These are phyloP conservation scores for Aspergillus cavernicola DNA, from an alignment of 495 filamentous ascomycete genomes.

Conservation along the genomic window DNA sequence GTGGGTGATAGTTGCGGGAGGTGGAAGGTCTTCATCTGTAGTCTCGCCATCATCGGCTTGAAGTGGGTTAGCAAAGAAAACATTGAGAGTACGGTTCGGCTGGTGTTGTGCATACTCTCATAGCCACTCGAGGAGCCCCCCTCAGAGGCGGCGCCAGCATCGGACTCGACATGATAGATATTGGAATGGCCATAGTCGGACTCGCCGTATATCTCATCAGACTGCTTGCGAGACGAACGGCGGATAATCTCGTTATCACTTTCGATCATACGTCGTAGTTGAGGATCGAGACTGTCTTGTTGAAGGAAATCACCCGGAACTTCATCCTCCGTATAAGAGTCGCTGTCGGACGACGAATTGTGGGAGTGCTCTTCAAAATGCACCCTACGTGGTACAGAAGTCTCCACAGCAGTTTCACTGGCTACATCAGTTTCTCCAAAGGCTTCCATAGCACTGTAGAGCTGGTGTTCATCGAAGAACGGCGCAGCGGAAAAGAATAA, in stretches of 20 bases:
- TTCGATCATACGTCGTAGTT: conserved; percentile 66
- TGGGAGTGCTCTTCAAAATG: conserved; percentile 47
- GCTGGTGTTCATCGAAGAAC: conserved; percentile 52
- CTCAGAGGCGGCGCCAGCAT: conserved; percentile 49
- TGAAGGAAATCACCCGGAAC: conserved; percentile 71
- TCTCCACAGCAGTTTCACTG: conserved; percentile 41
- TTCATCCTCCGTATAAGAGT: conserved; percentile 52
- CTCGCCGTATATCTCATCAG: conserved; percentile 43
- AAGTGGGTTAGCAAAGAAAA: conserved; percentile 49
- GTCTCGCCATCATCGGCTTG: conserved; percentile 78
- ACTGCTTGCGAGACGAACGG: conserved; percentile 40
- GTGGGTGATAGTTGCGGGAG: conserved; percentile 50
- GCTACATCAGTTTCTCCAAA: conserved; percentile 43
- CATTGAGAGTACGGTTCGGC: not conserved
- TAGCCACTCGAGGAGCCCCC: conserved; percentile 71
- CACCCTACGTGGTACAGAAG: conserved; percentile 43
- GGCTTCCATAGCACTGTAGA: conserved; percentile 44
- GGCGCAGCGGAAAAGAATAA: conserved; percentile 43
- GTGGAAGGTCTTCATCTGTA: conserved; percentile 75
- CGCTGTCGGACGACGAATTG: conserved; percentile 52
- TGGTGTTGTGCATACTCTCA: conserved; percentile 56
- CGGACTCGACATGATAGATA: conserved; percentile 50
- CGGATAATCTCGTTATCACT: conserved; percentile 47
- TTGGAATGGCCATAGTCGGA: conserved; percentile 44
- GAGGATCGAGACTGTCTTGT: conserved; percentile 65